Evolutionary conservation across 176 grass and related monocot genomes (phyloP).

Genomic region (Oryza meyeriana): DNA sequence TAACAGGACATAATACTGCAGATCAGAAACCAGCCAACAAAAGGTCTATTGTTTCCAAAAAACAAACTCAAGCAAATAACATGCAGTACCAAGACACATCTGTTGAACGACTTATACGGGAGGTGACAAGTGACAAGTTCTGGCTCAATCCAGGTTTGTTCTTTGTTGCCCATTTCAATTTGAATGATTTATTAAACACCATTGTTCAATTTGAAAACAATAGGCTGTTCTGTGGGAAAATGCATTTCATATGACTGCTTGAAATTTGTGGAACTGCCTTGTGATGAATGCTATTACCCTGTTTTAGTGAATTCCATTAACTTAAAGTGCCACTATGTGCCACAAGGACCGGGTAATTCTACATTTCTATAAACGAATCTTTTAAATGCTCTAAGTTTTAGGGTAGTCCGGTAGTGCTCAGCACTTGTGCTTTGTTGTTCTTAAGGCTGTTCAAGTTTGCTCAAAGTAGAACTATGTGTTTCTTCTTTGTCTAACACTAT

Average conservation of each 20-base stretch:
- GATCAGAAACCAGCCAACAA: constrained; percentile 73
- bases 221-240: background rate
- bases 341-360: background rate
- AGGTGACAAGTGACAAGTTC: constrained; percentile 97
- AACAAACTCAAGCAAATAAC: constrained; percentile 56
- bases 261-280: background rate
- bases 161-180: constrained; percentile 3
- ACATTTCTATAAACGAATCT: background rate
- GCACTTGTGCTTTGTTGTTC: background rate
- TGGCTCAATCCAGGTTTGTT: constrained; percentile 96
- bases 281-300: background rate
- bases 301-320: constrained; percentile 16
- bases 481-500: background rate
- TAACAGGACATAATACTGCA: constrained; percentile 44
- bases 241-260: background rate
- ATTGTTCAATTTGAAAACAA: background rate
- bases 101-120: constrained; percentile 89
- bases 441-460: constrained; percentile 1
- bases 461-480: background rate
- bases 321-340: background rate
- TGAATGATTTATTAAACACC: constrained; percentile 1
- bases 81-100: constrained; percentile 81
- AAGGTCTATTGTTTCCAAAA: constrained; percentile 81
- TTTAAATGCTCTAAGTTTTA: background rate
- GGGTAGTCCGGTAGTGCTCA: background rate